A percentile compares a stretch with the other conserved stretches of the same genome.
phyloP scores from a whole-genome alignment of 2,329 filamentous ascomycete genomes.

The Zymoseptoria tritici region DNA sequence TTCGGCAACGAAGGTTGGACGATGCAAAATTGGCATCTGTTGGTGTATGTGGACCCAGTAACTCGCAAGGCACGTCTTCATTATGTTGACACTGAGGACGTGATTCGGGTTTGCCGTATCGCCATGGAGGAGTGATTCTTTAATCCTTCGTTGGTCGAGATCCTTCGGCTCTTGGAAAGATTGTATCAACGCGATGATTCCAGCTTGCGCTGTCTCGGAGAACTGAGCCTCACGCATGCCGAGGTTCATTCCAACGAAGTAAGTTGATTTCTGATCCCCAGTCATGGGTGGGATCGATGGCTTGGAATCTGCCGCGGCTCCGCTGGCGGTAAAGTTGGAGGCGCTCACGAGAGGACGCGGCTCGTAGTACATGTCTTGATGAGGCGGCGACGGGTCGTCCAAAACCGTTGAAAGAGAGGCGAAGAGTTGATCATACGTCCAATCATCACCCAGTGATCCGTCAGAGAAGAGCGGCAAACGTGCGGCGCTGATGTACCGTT shows the following conservation, averaged over 20 bases:
- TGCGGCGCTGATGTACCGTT: conserved; percentile 45
- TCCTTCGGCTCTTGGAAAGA: conserved; percentile 72
- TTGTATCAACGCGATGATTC: conserved; percentile 75
- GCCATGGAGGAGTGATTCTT: conserved; percentile 70
- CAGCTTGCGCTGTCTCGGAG: conserved; percentile 72
- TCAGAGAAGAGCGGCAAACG: conserved; percentile 82
- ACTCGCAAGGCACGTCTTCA: conserved; percentile 87
- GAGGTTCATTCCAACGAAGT: conserved; percentile 53
- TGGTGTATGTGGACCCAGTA: conserved; percentile 95
- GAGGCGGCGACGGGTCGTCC: conserved; percentile 19
- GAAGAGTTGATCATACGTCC: conserved; percentile 44
- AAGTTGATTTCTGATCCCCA: conserved; percentile 6
- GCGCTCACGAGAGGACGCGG: conserved; percentile 7
- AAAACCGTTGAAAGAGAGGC: background rate
- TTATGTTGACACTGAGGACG: conserved; percentile 79
- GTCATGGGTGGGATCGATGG: background rate
- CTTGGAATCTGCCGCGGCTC: background rate
- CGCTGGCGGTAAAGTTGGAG: background rate
- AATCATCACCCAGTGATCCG: conserved; percentile 58
- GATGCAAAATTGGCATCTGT: conserved; percentile 88
- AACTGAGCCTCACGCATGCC: conserved; percentile 71
- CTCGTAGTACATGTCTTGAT: conserved; percentile 15
- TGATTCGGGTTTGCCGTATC: conserved; percentile 58
- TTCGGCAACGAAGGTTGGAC: conserved; percentile 85
- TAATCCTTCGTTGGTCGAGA: conserved; percentile 63